Conservation (phyloP, 306 rosid genomes). For the Malus fusca region DNA sequence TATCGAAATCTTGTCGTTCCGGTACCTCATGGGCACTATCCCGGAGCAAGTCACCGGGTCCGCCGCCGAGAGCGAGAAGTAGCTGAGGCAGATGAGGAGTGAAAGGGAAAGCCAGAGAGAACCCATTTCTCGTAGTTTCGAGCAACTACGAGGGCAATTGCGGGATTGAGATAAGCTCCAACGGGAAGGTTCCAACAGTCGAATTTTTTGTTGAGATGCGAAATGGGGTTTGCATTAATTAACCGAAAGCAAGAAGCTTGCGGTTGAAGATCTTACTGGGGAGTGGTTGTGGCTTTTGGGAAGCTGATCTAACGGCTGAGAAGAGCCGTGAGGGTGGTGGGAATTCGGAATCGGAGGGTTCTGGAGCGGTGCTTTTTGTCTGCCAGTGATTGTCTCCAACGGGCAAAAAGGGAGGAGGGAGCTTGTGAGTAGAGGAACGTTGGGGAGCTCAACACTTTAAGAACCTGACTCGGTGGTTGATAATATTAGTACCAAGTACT, state of each 20-base stretch:
- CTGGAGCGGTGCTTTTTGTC: not conserved
- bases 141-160: not conserved
- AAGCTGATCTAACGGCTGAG: not conserved
- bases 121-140: not conserved
- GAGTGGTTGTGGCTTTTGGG: not conserved
- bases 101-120: not conserved
- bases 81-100: not conserved
- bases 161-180: not conserved
- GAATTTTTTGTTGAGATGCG: not conserved
- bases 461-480: not conserved
- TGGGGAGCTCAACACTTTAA: not conserved
- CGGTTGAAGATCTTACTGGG: not conserved
- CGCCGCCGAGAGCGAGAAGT: conserved; percentile 2
- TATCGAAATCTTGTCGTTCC: conserved; percentile 59
- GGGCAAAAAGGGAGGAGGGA: not conserved
- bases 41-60: conserved; percentile 51
- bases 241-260: not conserved
- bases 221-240: not conserved
- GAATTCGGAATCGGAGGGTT: not conserved
- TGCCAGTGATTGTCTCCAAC: not conserved
- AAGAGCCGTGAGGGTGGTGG: not conserved
- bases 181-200: too few species aligned
- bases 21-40: conserved; percentile 46
- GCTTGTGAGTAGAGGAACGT: not conserved
- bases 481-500: not conserved